Evolutionary conservation across 192 early-diverging fungal genomes (phyloP).

Genomic region (Podila horticola): DNA sequence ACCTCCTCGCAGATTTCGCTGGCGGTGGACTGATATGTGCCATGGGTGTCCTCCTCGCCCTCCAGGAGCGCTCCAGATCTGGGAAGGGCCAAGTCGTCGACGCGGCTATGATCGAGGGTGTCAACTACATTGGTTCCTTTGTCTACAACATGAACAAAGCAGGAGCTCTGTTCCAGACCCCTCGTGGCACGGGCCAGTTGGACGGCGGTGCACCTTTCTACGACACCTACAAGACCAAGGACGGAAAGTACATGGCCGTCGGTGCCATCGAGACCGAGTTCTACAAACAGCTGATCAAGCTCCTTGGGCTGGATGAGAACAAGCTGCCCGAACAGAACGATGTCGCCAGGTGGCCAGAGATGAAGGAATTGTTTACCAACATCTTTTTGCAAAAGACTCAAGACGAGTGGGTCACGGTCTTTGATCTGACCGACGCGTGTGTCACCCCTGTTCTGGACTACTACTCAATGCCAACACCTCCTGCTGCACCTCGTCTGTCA

Average conservation of each 20-base stretch:
- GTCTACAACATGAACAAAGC: slow-evolving; percentile 67
- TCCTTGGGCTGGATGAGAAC: slow-evolving; percentile 49
- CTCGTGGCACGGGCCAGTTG: slow-evolving; percentile 67
- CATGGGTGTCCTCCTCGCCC: slow-evolving; percentile 69
- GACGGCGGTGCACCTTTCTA: slow-evolving; percentile 78
- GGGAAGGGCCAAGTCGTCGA: slow-evolving; percentile 75
- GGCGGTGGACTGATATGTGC: slow-evolving; percentile 75
- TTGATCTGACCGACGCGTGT: slow-evolving; percentile 71
- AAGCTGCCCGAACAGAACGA: slow-evolving; percentile 61
- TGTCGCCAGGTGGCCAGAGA: slow-evolving; percentile 59
- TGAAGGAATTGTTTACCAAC: slow-evolving; percentile 57
- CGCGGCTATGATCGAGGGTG: slow-evolving; percentile 64
- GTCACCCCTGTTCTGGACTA: slow-evolving; percentile 69
- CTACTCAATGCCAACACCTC: slow-evolving; percentile 55
- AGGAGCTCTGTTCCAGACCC: slow-evolving; percentile 58
- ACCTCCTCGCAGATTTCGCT: slow-evolving; percentile 70
- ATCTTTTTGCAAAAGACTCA: slow-evolving; percentile 68
- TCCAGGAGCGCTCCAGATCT: slow-evolving; percentile 65
- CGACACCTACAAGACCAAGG: slow-evolving; percentile 74
- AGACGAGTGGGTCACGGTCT: slow-evolving; percentile 69
- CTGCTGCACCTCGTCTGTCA: slow-evolving; percentile 62
- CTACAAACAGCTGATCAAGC: slow-evolving; percentile 61
- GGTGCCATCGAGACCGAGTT: slow-evolving; percentile 76
- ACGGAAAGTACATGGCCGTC: slow-evolving; percentile 71
- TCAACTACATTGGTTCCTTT: slow-evolving; percentile 68